Base-by-base conservation (phyloP, 2,329 filamentous ascomycete species). In the Pleomassaria siparia region DNA sequence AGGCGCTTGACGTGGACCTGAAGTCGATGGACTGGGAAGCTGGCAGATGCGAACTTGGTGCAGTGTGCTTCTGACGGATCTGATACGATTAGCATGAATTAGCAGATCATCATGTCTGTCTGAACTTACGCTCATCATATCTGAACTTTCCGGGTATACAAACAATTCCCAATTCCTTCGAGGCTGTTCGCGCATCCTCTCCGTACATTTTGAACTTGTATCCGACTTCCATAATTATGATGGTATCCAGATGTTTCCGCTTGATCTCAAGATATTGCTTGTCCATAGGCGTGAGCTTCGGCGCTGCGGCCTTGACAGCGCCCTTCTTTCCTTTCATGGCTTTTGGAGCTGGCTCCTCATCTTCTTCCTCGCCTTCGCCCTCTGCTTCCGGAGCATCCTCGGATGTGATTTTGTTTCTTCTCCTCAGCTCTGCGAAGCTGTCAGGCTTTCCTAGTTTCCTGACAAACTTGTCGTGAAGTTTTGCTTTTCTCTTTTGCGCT, bases 171-270 rank as follows among this genome's bases (percentile, higher is more conserved):
- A 99, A 78, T 67, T 92, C 90, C 69, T 92, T 95, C 11, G 91
- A 89, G 4, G 92, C 94, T 44, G 84, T 82, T 44, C 91, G 83
- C 8, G 94, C 94, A 74, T 99, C 94, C 63, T 97, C 92, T 10
- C 94, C 94, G 65, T 96, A 96, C 75, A 99, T 96, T 26, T 88
- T 86, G 73, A 95, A 99, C 69, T 99, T 99, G 75, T 99, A 99
- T 42, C 94, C 94, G 8, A 97, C 94, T 69, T 99, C 92, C 43
- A 97, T 85, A 11, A 97, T 88, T 44, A 99, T 78, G 16, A 99
- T 63, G 0, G 92, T 94, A 66, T 97, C 94, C 75, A 90, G 80
- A 66, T 97, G 86, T 59, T 92, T 89, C 50, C 85, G 81, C 74
- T 99, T 99, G 70, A 99, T 95, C 15, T 95, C 91, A 5, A 99